phyloP scores from a whole-genome alignment of 2,329 filamentous ascomycete genomes.

The Fusarium odoratissimum region DNA sequence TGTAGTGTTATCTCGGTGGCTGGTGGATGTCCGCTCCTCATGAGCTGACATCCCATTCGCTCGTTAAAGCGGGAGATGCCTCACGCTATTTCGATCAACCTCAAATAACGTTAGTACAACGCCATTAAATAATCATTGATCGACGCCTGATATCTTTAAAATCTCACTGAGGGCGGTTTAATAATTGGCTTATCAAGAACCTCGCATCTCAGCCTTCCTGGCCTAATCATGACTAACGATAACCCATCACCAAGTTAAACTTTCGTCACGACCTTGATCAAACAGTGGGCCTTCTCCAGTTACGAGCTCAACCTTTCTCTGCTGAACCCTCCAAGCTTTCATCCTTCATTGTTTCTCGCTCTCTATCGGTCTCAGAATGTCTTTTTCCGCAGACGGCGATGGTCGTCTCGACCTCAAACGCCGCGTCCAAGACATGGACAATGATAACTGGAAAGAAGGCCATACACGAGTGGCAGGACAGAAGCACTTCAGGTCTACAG shows the following conservation, averaged over 20 bases:
- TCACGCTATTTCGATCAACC: background rate
- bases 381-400: background rate
- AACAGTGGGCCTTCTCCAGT: constrained; percentile 11
- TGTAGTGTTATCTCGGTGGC: background rate
- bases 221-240: background rate
- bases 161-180: background rate
- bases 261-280: background rate
- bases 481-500: constrained; percentile 23
- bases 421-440: constrained; percentile 37
- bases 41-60: background rate
- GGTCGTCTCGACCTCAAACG: constrained; percentile 27
- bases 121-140: background rate
- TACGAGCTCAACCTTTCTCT: background rate
- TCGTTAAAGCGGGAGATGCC: background rate
- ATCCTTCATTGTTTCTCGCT: background rate
- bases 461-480: constrained; percentile 43
- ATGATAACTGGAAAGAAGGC: constrained; percentile 45
- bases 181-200: constrained; percentile 2
- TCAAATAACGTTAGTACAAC: background rate
- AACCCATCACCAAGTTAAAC: constrained; percentile 5
- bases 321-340: background rate
- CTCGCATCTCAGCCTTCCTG: background rate
- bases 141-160: background rate
- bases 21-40: background rate
- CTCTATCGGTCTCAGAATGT: background rate